phyloP scores from a whole-genome alignment of 2,329 filamentous ascomycete genomes.

The Cladosporium colombiae region DNA sequence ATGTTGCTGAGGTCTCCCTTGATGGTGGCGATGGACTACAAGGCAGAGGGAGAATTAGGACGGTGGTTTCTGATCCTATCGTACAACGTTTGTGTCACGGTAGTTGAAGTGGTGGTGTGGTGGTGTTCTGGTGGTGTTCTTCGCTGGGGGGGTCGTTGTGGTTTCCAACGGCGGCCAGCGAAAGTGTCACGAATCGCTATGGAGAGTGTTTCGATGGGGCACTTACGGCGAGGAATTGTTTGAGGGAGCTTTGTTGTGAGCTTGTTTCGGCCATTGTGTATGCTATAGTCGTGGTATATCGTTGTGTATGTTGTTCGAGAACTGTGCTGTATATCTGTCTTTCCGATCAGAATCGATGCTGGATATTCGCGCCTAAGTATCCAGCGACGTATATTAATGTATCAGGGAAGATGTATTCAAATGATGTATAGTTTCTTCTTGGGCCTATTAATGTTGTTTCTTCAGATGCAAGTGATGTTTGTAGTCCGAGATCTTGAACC shows the following conservation, averaged over 20 bases:
- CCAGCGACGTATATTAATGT: neutral
- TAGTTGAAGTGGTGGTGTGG: too few species aligned
- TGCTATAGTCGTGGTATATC: neutral
- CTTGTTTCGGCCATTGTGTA: constrained; percentile 25
- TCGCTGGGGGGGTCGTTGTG: neutral
- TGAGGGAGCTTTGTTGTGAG: constrained; percentile 26
- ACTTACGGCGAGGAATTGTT: constrained; percentile 32
- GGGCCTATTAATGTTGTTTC: neutral
- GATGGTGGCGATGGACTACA: constrained; percentile 46
- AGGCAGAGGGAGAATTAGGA: neutral
- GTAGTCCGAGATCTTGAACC: neutral
- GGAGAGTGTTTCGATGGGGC: neutral
- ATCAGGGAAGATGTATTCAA: neutral
- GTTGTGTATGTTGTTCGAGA: neutral
- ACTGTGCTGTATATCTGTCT: neutral
- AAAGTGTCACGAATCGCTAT: neutral
- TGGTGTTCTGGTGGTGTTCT: neutral
- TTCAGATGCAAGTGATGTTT: neutral
- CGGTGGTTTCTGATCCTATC: neutral
- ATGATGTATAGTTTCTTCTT: neutral
- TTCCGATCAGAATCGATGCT: neutral
- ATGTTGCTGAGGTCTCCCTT: constrained; percentile 50
- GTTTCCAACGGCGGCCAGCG: neutral
- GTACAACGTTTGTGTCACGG: neutral
- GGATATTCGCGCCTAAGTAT: neutral